Conservation (phyloP, 306 rosid species). For the Corylus americana region DNA sequence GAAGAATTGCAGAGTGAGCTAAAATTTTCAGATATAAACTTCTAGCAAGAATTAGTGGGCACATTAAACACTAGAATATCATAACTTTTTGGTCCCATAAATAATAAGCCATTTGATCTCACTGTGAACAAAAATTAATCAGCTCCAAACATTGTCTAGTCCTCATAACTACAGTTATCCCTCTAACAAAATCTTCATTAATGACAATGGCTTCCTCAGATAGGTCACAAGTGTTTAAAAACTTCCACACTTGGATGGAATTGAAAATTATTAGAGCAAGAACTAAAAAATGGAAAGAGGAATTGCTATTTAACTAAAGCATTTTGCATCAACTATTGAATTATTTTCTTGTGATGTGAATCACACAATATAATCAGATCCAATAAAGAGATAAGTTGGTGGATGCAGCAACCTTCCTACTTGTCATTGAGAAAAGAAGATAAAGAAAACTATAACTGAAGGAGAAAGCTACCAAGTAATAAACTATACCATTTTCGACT, state of each 20-base stretch:
- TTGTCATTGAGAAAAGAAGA: background rate
- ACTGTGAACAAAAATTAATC: background rate
- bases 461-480: slow-evolving; percentile 12
- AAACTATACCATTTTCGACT: slow-evolving; percentile 81
- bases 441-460: slow-evolving; percentile 9
- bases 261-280: background rate
- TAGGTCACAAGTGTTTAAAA: background rate
- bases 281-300: background rate
- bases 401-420: background rate
- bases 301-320: background rate
- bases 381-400: background rate
- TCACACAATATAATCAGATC: background rate
- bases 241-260: background rate
- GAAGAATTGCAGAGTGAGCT: background rate
- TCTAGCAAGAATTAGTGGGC: slow-evolving; percentile 13
- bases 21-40: slow-evolving; percentile 7
- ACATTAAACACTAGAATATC: background rate
- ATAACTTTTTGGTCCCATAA: background rate
- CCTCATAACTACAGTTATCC: slow-evolving; percentile 5
- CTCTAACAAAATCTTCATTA: background rate
- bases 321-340: background rate
- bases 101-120: background rate
- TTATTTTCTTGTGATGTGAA: background rate
- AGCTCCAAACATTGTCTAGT: background rate
- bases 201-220: background rate